Percentiles rank a stretch among this genome's conserved stretches.
These are phyloP conservation scores for Arctium lappa DNA, from an alignment of 129 eudicot genomes.

Conservation along the genomic window DNA sequence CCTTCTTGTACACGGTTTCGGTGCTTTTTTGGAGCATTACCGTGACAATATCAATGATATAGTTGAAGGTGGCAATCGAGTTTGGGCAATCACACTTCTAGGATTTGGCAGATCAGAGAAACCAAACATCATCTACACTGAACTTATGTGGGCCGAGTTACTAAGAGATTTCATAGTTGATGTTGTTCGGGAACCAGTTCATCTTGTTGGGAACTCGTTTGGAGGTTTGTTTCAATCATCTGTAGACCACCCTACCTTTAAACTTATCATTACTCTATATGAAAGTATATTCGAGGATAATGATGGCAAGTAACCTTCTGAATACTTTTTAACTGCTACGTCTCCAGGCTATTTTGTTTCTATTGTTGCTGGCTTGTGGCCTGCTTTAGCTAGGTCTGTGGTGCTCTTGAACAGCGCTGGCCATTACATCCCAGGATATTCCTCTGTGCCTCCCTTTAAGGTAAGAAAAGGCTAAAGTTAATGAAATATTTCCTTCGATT, in stretches of 20 bases:
- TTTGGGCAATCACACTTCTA: constrained; percentile 85
- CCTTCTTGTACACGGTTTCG: constrained; percentile 96
- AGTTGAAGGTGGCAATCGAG: constrained; percentile 67
- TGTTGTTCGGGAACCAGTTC: constrained; percentile 80
- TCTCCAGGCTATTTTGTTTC: constrained; percentile 72
- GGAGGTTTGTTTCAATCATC: constrained; percentile 60
- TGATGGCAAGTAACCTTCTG: neutral
- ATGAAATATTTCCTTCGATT: neutral
- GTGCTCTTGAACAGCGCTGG: constrained; percentile 88
- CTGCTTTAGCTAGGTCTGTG: constrained; percentile 69
- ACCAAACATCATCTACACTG: constrained; percentile 82
- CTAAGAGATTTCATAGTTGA: constrained; percentile 76
- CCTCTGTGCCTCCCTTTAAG: constrained; percentile 49
- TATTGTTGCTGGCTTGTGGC: constrained; percentile 89
- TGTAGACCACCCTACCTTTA: neutral
- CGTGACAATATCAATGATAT: constrained; percentile 65
- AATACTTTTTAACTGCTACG: neutral
- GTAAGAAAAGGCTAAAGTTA: constrained; percentile 32
- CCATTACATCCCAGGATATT: constrained; percentile 62
- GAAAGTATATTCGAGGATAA: neutral
- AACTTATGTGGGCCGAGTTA: constrained; percentile 90
- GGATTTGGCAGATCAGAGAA: constrained; percentile 96
- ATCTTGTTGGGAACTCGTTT: constrained; percentile 93
- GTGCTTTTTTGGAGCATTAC: constrained; percentile 93
- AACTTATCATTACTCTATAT: neutral